Conservation (phyloP, 2,329 filamentous ascomycete species). For the Epichloe baconii region DNA sequence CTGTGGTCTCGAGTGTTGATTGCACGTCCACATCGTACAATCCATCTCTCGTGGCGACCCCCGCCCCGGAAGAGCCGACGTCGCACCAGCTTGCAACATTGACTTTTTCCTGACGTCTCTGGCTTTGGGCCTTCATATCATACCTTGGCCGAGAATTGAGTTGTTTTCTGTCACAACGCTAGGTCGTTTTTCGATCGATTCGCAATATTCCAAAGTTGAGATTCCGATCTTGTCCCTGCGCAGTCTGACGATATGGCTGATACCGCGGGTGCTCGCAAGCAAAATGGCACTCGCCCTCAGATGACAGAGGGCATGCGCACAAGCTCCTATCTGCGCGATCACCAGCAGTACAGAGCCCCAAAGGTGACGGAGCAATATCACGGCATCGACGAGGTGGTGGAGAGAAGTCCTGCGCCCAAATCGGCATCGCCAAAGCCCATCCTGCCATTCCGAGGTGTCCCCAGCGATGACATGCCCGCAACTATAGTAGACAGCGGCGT, state of each 20-base stretch:
- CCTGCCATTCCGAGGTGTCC: slow-evolving; percentile 45
- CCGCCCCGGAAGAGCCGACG: not conserved
- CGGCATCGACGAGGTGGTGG: slow-evolving; percentile 52
- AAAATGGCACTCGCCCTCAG: slow-evolving; percentile 30
- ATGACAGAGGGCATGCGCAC: slow-evolving; percentile 35
- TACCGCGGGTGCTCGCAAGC: slow-evolving; percentile 17
- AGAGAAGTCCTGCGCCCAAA: slow-evolving; percentile 32
- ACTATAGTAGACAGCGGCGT: slow-evolving; percentile 49
- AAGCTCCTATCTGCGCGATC: slow-evolving; percentile 49
- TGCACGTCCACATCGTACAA: not conserved
- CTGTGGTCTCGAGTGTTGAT: not conserved
- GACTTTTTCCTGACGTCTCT: not conserved
- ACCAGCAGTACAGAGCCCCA: slow-evolving; percentile 50
- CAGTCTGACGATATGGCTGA: slow-evolving; percentile 20
- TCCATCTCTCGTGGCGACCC: not conserved
- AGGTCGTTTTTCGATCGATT: too few relatives aligned
- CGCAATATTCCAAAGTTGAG: too few relatives aligned
- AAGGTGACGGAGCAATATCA: slow-evolving; percentile 40
- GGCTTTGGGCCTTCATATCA: too few relatives aligned
- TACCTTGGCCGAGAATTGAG: too few relatives aligned
- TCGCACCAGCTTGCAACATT: not conserved
- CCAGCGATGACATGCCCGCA: slow-evolving; percentile 44
- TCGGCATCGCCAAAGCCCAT: slow-evolving; percentile 27
- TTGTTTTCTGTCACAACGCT: too few relatives aligned
- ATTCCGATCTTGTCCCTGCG: not conserved